Conservation (phyloP, 1,284 basidiomycete species). For the Pascua sp. region DNA sequence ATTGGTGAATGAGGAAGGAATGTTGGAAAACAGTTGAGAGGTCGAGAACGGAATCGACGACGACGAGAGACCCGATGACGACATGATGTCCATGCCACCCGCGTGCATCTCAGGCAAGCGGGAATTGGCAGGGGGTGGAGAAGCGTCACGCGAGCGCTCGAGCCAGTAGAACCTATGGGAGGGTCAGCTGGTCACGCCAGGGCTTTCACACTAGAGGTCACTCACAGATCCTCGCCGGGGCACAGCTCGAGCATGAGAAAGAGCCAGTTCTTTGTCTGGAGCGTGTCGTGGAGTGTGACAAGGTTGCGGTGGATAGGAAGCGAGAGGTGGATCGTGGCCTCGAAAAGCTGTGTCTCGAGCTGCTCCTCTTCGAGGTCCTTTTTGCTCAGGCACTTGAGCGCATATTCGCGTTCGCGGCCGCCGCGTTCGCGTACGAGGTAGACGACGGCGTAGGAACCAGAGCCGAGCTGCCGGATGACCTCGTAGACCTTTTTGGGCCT, state of each 20-base stretch:
- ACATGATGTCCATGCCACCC: conserved; percentile 30
- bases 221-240: conserved; percentile 76
- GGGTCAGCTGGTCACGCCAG: conserved; percentile 10
- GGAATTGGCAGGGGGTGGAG: conserved; percentile 57
- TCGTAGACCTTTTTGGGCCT: conserved; percentile 56
- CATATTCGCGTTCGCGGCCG: conserved; percentile 76
- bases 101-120: conserved; percentile 46
- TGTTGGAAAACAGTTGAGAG: conserved; percentile 39
- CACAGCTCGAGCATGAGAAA: conserved; percentile 86
- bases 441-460: conserved; percentile 87
- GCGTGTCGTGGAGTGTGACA: conserved; percentile 87
- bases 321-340: conserved; percentile 93
- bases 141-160: conserved; percentile 84
- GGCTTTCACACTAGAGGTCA: background rate
- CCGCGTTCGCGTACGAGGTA: conserved; percentile 87
- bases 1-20: conserved; percentile 35
- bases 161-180: conserved; percentile 77
- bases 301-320: conserved; percentile 89
- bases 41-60: conserved; percentile 49
- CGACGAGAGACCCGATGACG: conserved; percentile 47
- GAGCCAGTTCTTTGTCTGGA: conserved; percentile 74
- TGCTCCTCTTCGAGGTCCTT: conserved; percentile 83
- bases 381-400: conserved; percentile 94
- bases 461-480: conserved; percentile 77
- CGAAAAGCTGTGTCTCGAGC: conserved; percentile 79